Conservation (phyloP, 148 eudicot species). For the Fallopia convolvulus region DNA sequence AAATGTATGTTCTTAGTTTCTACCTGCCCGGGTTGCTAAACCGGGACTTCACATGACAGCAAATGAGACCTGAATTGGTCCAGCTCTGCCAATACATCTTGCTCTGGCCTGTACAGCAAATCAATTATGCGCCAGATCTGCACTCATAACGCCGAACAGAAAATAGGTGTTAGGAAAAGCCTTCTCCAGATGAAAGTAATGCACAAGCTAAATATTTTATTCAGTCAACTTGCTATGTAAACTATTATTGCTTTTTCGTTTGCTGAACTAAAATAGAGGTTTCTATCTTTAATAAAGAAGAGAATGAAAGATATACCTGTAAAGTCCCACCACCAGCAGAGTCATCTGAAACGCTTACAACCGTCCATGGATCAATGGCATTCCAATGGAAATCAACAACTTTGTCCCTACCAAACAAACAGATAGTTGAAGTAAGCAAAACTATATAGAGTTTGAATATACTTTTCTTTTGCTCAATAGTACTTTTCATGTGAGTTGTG, state of each 20-base stretch:
- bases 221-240: not conserved
- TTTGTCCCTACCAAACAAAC: slow-evolving; percentile 54
- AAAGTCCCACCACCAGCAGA: slow-evolving; percentile 94
- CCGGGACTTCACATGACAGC: slow-evolving; percentile 15
- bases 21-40: not conserved
- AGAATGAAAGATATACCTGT: slow-evolving; percentile 44
- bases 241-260: too few species aligned
- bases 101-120: slow-evolving; percentile 77
- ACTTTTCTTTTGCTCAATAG: too few species aligned
- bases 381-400: slow-evolving; percentile 97
- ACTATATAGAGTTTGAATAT: not conserved
- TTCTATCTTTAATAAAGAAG: not conserved
- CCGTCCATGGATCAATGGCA: slow-evolving; percentile 86
- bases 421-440: not conserved
- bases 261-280: too few species aligned
- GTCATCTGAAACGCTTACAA: slow-evolving; percentile 93
- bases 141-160: slow-evolving; percentile 14
- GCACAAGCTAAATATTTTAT: not conserved
- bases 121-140: slow-evolving; percentile 97
- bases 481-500: too few species aligned
- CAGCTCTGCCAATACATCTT: slow-evolving; percentile 74
- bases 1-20: not conserved
- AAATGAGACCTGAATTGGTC: slow-evolving; percentile 69
- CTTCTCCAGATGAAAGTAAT: not conserved
- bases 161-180: not conserved